A percentile compares a stretch with the other conserved stretches of the same genome.
Evolutionary conservation across 805 yeast species (phyloP).

Genomic region (Groenewaldozyma tartarivorans): DNA sequence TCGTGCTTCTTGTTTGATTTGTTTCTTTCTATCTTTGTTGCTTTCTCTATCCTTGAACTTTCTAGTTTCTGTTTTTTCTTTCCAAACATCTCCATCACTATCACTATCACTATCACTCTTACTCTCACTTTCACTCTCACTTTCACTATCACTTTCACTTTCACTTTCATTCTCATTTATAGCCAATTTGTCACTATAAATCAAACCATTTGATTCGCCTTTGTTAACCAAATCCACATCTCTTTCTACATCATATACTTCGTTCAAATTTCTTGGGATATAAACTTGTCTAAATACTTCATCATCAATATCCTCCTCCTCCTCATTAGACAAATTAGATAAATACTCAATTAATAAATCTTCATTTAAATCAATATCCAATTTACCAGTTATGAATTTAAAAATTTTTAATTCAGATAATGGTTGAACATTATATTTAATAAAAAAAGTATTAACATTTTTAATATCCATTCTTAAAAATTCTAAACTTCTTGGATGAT

Average conservation of each 20-base stretch:
- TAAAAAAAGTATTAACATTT: slow-evolving; percentile 83
- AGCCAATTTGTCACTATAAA: slow-evolving; percentile 28
- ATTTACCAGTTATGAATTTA: slow-evolving; percentile 46
- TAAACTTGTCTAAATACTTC: slow-evolving; percentile 79
- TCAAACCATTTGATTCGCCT: slow-evolving; percentile 74
- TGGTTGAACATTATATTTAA: slow-evolving; percentile 60
- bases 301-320: slow-evolving; percentile 56
- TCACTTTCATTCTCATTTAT: slow-evolving; percentile 17
- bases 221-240: slow-evolving; percentile 62
- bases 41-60: slow-evolving; percentile 69
- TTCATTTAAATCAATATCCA: slow-evolving; percentile 24
- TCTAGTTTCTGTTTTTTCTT: slow-evolving; percentile 42
- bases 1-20: slow-evolving; percentile 64
- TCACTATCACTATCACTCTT: slow-evolving; percentile 27
- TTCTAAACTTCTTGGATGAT: slow-evolving; percentile 93
- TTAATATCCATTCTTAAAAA: slow-evolving; percentile 96
- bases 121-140: slow-evolving; percentile 26
- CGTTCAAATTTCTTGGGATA: slow-evolving; percentile 57
- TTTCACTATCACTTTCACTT: slow-evolving; percentile 21
- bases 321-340: slow-evolving; percentile 20
- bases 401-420: slow-evolving; percentile 78
- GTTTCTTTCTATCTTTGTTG: slow-evolving; percentile 65
- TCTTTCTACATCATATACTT: slow-evolving; percentile 50
- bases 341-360: slow-evolving; percentile 19
- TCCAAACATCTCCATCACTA: slow-evolving; percentile 36